These are phyloP conservation scores for Pseudogymnoascus sp. DNA, from an alignment of 2,329 filamentous ascomycete genomes.

Conservation along the genomic window DNA sequence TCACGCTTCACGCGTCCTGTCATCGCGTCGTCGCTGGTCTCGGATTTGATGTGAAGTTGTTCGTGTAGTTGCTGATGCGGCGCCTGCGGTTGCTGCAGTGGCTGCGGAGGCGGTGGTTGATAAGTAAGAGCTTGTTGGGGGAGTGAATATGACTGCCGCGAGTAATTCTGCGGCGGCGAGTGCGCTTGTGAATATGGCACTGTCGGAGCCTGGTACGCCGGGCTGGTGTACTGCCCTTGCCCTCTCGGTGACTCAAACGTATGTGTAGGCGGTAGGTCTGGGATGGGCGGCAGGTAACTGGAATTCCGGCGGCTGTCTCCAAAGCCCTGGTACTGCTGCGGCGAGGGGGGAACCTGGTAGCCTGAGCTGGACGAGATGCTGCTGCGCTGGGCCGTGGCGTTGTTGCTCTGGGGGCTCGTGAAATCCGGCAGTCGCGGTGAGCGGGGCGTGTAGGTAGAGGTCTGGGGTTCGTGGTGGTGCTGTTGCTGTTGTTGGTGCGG, in stretches of 20 bases:
- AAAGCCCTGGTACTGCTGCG: background rate
- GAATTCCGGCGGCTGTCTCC: slow-evolving; percentile 10
- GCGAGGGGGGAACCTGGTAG: slow-evolving; percentile 1
- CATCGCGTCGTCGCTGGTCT: background rate
- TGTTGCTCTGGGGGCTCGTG: slow-evolving; percentile 11
- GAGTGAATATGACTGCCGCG: background rate
- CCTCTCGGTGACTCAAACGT: background rate
- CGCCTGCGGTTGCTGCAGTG: background rate
- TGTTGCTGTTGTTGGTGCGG: background rate
- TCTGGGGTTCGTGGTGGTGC: slow-evolving; percentile 12
- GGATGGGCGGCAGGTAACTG: slow-evolving; percentile 27
- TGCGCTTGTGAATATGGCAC: background rate
- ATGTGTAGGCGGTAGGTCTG: slow-evolving; percentile 22
- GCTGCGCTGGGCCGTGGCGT: background rate
- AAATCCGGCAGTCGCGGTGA: slow-evolving; percentile 22
- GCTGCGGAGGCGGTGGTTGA: background rate
- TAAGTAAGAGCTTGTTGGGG: slow-evolving; percentile 6
- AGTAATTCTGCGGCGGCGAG: background rate
- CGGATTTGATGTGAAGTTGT: slow-evolving; percentile 1
- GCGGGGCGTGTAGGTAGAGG: slow-evolving; percentile 23
- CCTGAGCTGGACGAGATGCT: background rate
- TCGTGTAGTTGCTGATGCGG: background rate
- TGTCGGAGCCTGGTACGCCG: background rate
- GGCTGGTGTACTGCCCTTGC: background rate
- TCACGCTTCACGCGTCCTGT: background rate